These are phyloP conservation scores for Parasarocladium wereldwijsianum DNA, from an alignment of 2,329 filamentous ascomycete genomes.

Conservation along the genomic window DNA sequence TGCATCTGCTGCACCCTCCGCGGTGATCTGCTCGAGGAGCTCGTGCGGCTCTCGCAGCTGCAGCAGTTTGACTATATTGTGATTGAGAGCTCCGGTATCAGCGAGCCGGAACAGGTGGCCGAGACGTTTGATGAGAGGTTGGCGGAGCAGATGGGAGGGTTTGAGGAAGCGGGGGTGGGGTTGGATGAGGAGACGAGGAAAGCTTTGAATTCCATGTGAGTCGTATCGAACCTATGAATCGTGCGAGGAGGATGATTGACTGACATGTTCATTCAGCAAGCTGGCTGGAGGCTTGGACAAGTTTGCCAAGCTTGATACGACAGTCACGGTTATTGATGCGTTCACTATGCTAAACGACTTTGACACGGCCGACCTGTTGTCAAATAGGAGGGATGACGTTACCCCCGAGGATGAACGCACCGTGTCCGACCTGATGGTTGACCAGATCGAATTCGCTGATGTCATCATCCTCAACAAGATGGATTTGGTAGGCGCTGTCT, in stretches of 20 bases:
- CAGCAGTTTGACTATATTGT: slow-evolving; percentile 56
- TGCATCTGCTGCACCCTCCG: slow-evolving; percentile 67
- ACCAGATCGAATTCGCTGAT: slow-evolving; percentile 66
- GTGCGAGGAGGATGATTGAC: neutral
- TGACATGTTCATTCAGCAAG: slow-evolving; percentile 15
- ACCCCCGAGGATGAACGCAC: slow-evolving; percentile 55
- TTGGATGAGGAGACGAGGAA: slow-evolving; percentile 20
- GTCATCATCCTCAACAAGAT: slow-evolving; percentile 59
- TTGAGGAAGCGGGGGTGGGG: slow-evolving; percentile 15
- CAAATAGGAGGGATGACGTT: slow-evolving; percentile 46
- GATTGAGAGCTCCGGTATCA: slow-evolving; percentile 59
- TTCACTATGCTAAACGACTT: slow-evolving; percentile 63
- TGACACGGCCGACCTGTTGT: slow-evolving; percentile 52
- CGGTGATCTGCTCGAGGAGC: slow-evolving; percentile 55
- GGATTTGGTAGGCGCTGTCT: slow-evolving; percentile 34
- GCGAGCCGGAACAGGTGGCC: slow-evolving; percentile 58
- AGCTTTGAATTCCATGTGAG: slow-evolving; percentile 21
- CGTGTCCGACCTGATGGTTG: slow-evolving; percentile 61
- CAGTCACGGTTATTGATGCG: slow-evolving; percentile 58
- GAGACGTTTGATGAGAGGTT: slow-evolving; percentile 53
- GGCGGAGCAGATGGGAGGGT: slow-evolving; percentile 27
- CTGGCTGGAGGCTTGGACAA: slow-evolving; percentile 49
- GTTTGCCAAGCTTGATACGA: slow-evolving; percentile 53
- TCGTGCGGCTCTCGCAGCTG: slow-evolving; percentile 46
- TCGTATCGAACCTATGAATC: neutral